Percentiles rank a stretch among this genome's conserved stretches.
Evolutionary conservation across 2,329 filamentous ascomycete species (phyloP).

Genomic region (Tothia fuscella): DNA sequence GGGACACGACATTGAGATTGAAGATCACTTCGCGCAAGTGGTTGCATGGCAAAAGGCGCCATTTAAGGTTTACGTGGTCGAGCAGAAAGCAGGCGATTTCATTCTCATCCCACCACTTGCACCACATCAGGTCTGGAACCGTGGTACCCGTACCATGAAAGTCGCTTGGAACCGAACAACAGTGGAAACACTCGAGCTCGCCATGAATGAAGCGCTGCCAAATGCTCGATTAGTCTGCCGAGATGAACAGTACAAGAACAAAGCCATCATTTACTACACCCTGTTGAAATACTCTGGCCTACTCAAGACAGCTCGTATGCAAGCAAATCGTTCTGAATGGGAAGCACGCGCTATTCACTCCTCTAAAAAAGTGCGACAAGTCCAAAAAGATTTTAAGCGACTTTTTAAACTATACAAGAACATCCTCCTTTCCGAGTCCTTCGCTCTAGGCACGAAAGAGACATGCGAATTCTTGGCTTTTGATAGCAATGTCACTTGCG

Average conservation of each 20-base stretch:
- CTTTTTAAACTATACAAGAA: constrained; percentile 68
- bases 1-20: constrained; percentile 92
- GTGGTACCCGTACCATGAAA: constrained; percentile 91
- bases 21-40: constrained; percentile 91
- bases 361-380: constrained; percentile 47
- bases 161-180: constrained; percentile 97
- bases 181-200: constrained; percentile 77
- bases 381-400: constrained; percentile 72
- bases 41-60: constrained; percentile 93
- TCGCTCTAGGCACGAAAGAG: constrained; percentile 54
- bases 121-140: constrained; percentile 96
- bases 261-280: constrained; percentile 84
- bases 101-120: constrained; percentile 87
- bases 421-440: constrained; percentile 77
- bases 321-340: constrained; percentile 34
- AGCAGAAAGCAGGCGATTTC: constrained; percentile 82
- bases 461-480: constrained; percentile 68
- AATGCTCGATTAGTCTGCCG: constrained; percentile 85
- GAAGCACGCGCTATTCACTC: constrained; percentile 27
- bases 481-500: constrained; percentile 87
- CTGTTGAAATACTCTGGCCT: constrained; percentile 61
- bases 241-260: constrained; percentile 98
- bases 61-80: constrained; percentile 84
- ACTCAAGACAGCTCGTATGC: constrained; percentile 45
- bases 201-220: constrained; percentile 74